Evolutionary conservation across 169 alveolate genomes (phyloP).

Genomic region (Perkinsus olseni): DNA sequence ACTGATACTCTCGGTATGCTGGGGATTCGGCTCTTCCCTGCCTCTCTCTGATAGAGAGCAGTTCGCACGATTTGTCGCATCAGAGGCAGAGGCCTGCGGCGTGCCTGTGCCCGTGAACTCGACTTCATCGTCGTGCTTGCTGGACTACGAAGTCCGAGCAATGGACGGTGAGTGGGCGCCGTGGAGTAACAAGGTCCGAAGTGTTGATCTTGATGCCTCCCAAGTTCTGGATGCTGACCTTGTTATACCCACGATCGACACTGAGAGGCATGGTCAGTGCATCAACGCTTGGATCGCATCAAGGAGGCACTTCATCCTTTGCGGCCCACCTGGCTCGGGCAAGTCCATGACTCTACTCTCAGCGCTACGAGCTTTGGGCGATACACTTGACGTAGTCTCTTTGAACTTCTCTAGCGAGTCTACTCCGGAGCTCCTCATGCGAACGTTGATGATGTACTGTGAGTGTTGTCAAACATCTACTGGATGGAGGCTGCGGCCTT

Average conservation of each 20-base stretch:
- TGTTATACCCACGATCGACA: constrained; percentile 92
- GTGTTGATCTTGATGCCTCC: neutral
- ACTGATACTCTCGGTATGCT: neutral
- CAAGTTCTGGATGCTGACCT: constrained; percentile 87
- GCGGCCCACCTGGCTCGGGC: constrained; percentile 98
- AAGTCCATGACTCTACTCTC: constrained; percentile 95
- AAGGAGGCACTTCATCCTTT: constrained; percentile 88
- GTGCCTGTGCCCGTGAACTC: neutral
- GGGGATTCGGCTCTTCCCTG: constrained; percentile 38
- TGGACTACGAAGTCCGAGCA: constrained; percentile 82
- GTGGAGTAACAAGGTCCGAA: constrained; percentile 84
- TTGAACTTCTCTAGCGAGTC: constrained; percentile 90
- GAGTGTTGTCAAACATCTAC: constrained; percentile 79
- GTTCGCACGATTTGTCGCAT: constrained; percentile 54
- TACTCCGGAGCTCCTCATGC: constrained; percentile 80
- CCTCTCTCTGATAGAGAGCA: constrained; percentile 51
- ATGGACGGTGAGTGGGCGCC: constrained; percentile 85
- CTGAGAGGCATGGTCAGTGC: constrained; percentile 88
- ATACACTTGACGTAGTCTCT: constrained; percentile 81
- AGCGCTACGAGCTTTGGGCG: constrained; percentile 81
- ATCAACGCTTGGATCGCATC: constrained; percentile 89
- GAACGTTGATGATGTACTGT: constrained; percentile 91
- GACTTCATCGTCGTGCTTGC: constrained; percentile 39
- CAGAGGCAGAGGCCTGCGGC: constrained; percentile 23
- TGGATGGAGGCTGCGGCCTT: constrained; percentile 36